These are phyloP conservation scores for Carex pumila DNA, from an alignment of 176 grass and related monocot species.

Conservation along the genomic window DNA sequence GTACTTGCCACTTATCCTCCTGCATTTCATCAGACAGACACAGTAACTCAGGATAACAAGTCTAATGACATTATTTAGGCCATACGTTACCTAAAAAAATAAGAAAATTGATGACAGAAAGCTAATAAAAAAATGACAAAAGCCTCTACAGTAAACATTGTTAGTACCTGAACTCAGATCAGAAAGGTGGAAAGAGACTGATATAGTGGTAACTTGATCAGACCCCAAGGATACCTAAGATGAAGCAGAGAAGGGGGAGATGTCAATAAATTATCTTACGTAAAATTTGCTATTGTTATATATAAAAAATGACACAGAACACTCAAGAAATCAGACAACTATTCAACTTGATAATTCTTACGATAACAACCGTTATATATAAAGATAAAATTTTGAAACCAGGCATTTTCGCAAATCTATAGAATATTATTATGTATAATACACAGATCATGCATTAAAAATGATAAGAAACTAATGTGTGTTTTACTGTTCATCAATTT, in stretches of 20 bases:
- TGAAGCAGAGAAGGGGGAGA: constrained; percentile 6
- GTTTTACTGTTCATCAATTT: background rate
- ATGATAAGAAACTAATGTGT: background rate
- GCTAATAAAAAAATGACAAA: background rate
- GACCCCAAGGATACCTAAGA: constrained; percentile 44
- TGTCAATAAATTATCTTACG: constrained; percentile 8
- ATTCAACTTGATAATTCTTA: background rate
- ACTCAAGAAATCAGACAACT: background rate
- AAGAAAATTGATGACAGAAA: background rate
- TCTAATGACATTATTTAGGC: background rate
- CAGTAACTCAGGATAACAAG: background rate
- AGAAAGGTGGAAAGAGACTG: background rate
- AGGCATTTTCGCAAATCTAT: background rate
- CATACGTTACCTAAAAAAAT: background rate
- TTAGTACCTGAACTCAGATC: constrained; percentile 11
- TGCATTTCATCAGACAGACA: background rate
- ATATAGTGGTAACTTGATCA: constrained; percentile 1
- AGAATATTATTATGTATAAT: background rate
- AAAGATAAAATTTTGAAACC: background rate
- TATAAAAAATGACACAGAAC: background rate
- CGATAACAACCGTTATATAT: background rate
- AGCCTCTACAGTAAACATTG: background rate
- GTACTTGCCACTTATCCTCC: background rate
- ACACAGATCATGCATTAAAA: background rate
- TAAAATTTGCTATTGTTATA: background rate